Base-by-base conservation (phyloP, 2,329 filamentous ascomycete genomes). In the Microsporum audouinii region DNA sequence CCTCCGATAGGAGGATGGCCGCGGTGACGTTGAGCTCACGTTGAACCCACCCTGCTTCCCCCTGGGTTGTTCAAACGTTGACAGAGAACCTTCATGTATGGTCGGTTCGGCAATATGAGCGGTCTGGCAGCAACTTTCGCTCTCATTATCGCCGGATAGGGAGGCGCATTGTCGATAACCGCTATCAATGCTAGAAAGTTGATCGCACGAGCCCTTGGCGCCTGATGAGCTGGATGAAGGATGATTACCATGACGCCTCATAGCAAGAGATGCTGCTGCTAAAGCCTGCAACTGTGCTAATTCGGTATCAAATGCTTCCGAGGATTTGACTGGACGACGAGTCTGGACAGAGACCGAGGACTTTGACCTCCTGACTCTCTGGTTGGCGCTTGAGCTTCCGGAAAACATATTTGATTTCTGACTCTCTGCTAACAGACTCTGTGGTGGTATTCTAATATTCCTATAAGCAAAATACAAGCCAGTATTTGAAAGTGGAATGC, bases 1-100 rank as follows among this genome's bases (percentile, higher is more conserved):
- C 58, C 71, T 75, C 29, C 76, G 73, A 63, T 77, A 79, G 1
- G 77, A 79, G 3, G 77, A 79, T 31, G 77, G 77, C 51, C 71
- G 63, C 17, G 75, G 75, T 36, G 72, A 68, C 1, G 45, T 31
- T 36, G 31, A 34, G 31, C 33, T 17, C 14, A n/a, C 5, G 10
- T 23, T 36, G 1, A 2, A 12, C 51, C 31, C 14, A 55, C 23
- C 5, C 51, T 36, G 51, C 8, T 55, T 29, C 31, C 4, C n/a
- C 31, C 14, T n/a, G 12, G 31, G 5, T 17, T 34, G 2, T n/a
- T 55, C 51, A 2, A 23, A 4, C 4, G 7, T 34, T 17, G 17
- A 12, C 5, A 34, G 55, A 4, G 2, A 7, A 4, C 33, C 49
- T 36, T 55, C 49, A 5, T 36, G n/a, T 29, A n/a, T 34, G 5